Percentiles rank a stretch among this genome's conserved stretches.
Evolutionary conservation across 768 basidiomycete genomes (phyloP).

Genomic region (Obba rivulosa): DNA sequence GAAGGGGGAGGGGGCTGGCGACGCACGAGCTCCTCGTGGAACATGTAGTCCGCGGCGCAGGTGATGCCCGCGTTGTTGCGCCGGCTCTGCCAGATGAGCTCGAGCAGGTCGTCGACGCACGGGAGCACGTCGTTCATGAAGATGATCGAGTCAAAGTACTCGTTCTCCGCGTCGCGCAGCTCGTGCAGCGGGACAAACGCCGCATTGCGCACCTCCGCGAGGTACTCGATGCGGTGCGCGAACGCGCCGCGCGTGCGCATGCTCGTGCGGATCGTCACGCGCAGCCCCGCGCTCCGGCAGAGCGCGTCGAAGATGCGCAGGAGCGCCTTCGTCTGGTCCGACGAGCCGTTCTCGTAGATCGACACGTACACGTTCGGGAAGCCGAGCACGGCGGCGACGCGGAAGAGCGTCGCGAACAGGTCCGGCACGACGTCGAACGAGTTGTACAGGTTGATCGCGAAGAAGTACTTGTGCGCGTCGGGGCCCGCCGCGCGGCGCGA

Average conservation of each 20-base stretch:
- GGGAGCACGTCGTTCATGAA: conserved; percentile 99
- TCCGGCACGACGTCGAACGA: conserved; percentile 99
- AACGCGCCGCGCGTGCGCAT: conserved; percentile 92
- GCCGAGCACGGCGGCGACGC: conserved; percentile 85
- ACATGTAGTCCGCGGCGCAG: conserved; percentile 99
- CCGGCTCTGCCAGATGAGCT: conserved; percentile 94
- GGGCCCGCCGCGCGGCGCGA: conserved; percentile 30
- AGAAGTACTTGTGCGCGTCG: conserved; percentile 94
- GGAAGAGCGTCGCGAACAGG: conserved; percentile 93
- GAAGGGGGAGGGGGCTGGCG: neutral
- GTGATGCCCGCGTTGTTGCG: conserved; percentile 96
- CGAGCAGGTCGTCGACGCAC: conserved; percentile 95
- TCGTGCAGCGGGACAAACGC: conserved; percentile 96
- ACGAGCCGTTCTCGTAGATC: conserved; percentile 99
- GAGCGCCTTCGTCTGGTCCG: conserved; percentile 96
- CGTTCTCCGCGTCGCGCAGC: conserved; percentile 83
- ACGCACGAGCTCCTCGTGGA: conserved; percentile 87
- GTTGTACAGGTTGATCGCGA: conserved; percentile 99
- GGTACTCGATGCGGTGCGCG: conserved; percentile 99
- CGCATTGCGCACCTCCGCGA: conserved; percentile 99
- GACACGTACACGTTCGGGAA: conserved; percentile 98
- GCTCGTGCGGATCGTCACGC: conserved; percentile 89
- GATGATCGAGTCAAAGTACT: conserved; percentile 93
- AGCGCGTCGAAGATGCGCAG: conserved; percentile 93
- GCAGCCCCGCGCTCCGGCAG: conserved; percentile 82